Evolutionary conservation across 164 flowering plant species (phyloP).

Genomic region (Tetrastigma voinierianum): DNA sequence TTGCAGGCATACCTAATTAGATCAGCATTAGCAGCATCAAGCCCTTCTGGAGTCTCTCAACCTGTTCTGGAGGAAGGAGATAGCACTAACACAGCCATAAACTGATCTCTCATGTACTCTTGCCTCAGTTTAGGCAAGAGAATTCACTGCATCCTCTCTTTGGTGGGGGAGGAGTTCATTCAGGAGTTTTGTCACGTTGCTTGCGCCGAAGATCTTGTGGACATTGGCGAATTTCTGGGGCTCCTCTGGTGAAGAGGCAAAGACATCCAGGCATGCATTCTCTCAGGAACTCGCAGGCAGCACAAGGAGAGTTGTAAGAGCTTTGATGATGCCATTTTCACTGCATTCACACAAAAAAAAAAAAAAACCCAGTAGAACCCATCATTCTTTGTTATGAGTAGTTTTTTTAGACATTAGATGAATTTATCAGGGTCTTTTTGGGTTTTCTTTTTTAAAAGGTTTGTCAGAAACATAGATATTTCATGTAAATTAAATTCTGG

Average conservation of each 20-base stretch:
- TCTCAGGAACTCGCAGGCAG: conserved; percentile 81
- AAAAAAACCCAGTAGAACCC: conserved; percentile 2
- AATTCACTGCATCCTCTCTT: conserved; percentile 73
- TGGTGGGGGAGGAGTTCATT: conserved; percentile 73
- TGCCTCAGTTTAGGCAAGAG: conserved; percentile 76
- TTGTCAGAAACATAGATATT: too few species aligned
- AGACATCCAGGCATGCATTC: conserved; percentile 76
- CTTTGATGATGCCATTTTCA: conserved; percentile 53
- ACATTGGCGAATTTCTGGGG: conserved; percentile 72
- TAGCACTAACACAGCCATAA: conserved; percentile 76
- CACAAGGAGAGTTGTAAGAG: conserved; percentile 75
- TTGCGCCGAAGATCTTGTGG: conserved; percentile 78
- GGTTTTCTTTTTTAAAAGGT: too few species aligned
- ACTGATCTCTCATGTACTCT: conserved; percentile 68
- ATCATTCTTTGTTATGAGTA: conserved; percentile 1
- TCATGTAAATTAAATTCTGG: too few species aligned
- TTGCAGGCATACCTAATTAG: conserved; percentile 55
- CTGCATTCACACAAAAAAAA: conserved; percentile 9
- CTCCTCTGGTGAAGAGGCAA: conserved; percentile 79
- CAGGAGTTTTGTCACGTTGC: conserved; percentile 75
- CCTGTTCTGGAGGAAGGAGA: conserved; percentile 65
- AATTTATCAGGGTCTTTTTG: too few species aligned
- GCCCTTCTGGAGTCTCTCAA: conserved; percentile 64
- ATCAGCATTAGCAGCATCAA: conserved; percentile 63
- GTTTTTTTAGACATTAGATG: neutral